Conservation (phyloP, 2,329 filamentous ascomycete genomes). For the Botryotinia narcissicola region DNA sequence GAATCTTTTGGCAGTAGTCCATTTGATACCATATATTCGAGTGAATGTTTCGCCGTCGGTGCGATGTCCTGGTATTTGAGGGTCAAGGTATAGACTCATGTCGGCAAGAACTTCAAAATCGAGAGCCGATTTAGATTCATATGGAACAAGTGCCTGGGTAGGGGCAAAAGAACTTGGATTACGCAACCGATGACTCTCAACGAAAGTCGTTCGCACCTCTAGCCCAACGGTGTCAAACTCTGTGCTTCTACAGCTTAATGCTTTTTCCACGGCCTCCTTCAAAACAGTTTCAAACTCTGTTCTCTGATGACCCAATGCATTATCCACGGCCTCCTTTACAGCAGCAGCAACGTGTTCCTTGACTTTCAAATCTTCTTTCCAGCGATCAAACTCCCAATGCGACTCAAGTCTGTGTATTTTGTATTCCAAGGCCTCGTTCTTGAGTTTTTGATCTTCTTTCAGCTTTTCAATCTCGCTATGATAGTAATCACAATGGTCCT, state of each 20-base stretch:
- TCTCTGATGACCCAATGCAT: not conserved
- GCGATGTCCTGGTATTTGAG: not conserved
- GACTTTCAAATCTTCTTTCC: too few species aligned
- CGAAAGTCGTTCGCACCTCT: not conserved
- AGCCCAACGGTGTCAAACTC: not conserved
- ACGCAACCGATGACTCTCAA: not conserved
- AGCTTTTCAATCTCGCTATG: not conserved
- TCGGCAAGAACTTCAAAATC: not conserved
- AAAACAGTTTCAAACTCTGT: not conserved
- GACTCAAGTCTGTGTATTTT: too few species aligned
- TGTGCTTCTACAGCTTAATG: not conserved
- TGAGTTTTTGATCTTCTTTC: not conserved
- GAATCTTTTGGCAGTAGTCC: not conserved
- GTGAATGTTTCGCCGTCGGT: not conserved
- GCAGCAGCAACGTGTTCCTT: not conserved
- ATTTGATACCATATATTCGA: not conserved
- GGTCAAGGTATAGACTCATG: not conserved
- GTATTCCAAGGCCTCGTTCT: too few species aligned
- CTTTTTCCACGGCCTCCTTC: not conserved
- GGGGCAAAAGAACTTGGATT: not conserved
- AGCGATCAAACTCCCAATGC: too few species aligned
- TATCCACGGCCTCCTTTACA: not conserved
- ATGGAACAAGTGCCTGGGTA: not conserved
- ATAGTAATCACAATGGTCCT: not conserved
- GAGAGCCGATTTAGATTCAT: not conserved